These are phyloP conservation scores for Cryomyces minteri DNA, from an alignment of 495 filamentous ascomycete genomes.

Conservation along the genomic window DNA sequence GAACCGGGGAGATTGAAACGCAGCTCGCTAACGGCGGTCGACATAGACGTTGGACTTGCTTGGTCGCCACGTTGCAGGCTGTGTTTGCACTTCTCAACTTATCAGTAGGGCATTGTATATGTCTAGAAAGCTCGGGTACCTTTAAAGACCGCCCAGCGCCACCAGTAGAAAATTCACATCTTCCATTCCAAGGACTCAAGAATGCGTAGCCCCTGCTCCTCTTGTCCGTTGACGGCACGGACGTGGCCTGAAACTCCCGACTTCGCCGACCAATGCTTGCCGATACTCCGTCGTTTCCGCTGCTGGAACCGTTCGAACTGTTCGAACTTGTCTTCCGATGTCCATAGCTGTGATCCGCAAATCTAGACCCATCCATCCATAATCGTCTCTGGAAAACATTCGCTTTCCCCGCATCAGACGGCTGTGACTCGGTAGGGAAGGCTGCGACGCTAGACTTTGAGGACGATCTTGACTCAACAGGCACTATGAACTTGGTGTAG, in stretches of 20 bases:
- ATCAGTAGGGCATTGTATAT: background rate
- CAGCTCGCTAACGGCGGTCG: slow-evolving; percentile 59
- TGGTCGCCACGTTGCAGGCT: slow-evolving; percentile 26
- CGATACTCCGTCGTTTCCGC: background rate
- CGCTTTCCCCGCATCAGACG: slow-evolving; percentile 1
- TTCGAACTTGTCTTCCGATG: background rate
- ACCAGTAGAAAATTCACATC: slow-evolving; percentile 65
- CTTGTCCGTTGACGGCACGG: slow-evolving; percentile 1
- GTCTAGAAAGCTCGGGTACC: slow-evolving; percentile 2
- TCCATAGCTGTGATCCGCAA: slow-evolving; percentile 2
- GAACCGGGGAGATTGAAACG: slow-evolving; percentile 65
- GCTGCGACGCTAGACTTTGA: background rate
- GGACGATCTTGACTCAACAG: slow-evolving; percentile 4
- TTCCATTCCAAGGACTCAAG: slow-evolving; percentile 67
- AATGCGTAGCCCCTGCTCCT: slow-evolving; percentile 39
- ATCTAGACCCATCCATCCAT: slow-evolving; percentile 19
- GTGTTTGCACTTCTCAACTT: slow-evolving; percentile 42
- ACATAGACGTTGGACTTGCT: slow-evolving; percentile 12
- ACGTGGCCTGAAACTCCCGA: background rate
- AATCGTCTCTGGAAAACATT: slow-evolving; percentile 14
- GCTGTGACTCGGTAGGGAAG: background rate
- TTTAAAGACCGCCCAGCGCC: slow-evolving; percentile 52
- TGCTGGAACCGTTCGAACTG: background rate
- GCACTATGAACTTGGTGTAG: slow-evolving; percentile 35
- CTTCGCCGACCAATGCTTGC: background rate